Conservation (phyloP, 2,329 filamentous ascomycete genomes). For the Blastomyces emzantsi region DNA sequence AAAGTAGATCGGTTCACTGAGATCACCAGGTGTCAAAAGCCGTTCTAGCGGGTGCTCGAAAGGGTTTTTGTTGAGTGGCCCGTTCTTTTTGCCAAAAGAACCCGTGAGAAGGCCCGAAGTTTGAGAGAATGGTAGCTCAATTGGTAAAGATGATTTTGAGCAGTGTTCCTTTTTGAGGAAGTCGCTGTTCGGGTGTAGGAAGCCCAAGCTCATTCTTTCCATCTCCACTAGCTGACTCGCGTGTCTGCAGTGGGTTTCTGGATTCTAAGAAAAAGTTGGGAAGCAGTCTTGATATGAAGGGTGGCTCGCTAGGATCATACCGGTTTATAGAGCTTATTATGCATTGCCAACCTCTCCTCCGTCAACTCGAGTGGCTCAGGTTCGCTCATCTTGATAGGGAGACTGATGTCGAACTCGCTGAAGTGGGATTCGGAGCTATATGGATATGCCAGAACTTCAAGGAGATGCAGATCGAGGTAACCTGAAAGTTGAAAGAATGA, state of each 20-base stretch:
- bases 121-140: too few species aligned
- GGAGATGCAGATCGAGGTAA: neutral
- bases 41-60: neutral
- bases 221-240: neutral
- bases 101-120: too few species aligned
- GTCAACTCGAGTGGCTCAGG: neutral
- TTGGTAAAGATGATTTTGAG: neutral
- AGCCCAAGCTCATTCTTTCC: neutral
- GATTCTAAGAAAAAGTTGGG: neutral
- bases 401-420: neutral
- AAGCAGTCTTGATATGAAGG: neutral
- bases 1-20: neutral
- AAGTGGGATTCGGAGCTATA: neutral
- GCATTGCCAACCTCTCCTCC: neutral
- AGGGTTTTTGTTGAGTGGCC: neutral
- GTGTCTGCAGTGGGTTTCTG: neutral
- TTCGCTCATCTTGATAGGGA: neutral
- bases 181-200: neutral
- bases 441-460: neutral
- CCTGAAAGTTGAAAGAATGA: neutral
- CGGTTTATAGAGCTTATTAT: neutral
- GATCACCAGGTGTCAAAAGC: conserved; percentile 1
- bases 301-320: neutral
- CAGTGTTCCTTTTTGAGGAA: neutral
- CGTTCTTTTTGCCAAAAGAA: neutral